Base-by-base conservation (phyloP, 192 early-diverging fungal species). In the Coemansia asiatica region DNA sequence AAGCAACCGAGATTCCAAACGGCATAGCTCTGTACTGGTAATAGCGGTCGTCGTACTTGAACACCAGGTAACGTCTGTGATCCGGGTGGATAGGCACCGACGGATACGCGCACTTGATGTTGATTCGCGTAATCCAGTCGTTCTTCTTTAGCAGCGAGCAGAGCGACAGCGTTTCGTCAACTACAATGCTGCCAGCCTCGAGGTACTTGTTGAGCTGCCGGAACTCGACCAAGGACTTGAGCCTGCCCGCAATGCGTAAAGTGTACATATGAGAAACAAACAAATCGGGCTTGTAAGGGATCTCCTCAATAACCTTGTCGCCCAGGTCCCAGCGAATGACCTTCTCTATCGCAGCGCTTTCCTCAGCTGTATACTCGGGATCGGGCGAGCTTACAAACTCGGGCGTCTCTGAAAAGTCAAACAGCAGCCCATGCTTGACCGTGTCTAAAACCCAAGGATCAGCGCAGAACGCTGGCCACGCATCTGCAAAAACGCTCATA, bases 251-350 rank as follows among this genome's bases (percentile, higher is more conserved):
- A 12, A 76, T 71, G 10, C 62, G 74, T 57, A 76, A 53, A 22
- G 74, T 82, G 57, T 71, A 82, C 74, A 82, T 82, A 59, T 76
- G 79, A 35, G 74, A 76, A 8, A 76, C 65, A 35, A 76, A 76
- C 26, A 76, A 64, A 2, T 74, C 74, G 0, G 73, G 64, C 1
- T 55, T 28, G 48, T 70, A 73, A 9, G 67, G 62, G 7, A 82
- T 50, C 50, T 76, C 74, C 44, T 82, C 74, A 29, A 82, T 82
- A 22, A 82, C 79, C 18, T 68, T 67, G 65, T 82, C 74, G 54
- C 74, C 73, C 31, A 82, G 71, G 19, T 76, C 74, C 73, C 74
- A 75, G n/a, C 74, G 79, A 60, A 82, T 71, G 1, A 76, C 79
- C 54, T 67, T 71, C 33, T 75, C 74, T 35, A 82, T 82, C 0